Conservation (phyloP, 352 stramenopile genomes). For the Phytophthora cajani region DNA sequence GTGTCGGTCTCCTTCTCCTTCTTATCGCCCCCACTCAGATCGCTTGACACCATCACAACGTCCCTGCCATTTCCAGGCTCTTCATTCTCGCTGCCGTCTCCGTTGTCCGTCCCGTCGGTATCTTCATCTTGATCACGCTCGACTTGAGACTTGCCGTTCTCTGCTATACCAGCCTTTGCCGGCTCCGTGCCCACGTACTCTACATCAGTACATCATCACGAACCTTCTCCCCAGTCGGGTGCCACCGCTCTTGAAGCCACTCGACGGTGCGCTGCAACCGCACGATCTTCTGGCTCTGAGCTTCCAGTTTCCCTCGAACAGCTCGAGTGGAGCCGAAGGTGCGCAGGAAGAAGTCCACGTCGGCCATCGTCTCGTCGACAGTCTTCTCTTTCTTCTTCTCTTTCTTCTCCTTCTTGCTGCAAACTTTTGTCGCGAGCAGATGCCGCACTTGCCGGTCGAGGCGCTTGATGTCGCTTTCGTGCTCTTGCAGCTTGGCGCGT, state of each 20-base stretch:
- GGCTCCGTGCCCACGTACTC: not conserved
- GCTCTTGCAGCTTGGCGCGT: not conserved
- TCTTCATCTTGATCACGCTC: not conserved
- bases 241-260: constrained; percentile 10
- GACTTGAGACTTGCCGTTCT: not conserved
- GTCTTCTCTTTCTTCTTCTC: not conserved
- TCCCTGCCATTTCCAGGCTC: not conserved
- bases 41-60: not conserved
- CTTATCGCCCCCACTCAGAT: not conserved
- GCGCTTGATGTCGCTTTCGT: constrained; percentile 2
- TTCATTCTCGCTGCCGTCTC: not conserved
- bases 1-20: not conserved
- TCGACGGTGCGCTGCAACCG: constrained; percentile 6
- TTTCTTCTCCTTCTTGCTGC: constrained; percentile 2
- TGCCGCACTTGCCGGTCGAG: not conserved
- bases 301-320: constrained; percentile 10
- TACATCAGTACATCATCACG: not conserved
- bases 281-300: constrained; percentile 4
- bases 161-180: not conserved
- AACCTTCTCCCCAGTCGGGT: too few relatives aligned
- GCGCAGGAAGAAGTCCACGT: constrained; percentile 24
- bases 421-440: not conserved
- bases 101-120: not conserved
- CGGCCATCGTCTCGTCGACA: constrained; percentile 7
- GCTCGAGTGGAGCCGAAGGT: constrained; percentile 20